Percentiles rank a stretch among this genome's conserved stretches.
These are phyloP conservation scores for Sparassis latifolia DNA, from an alignment of 1,284 basidiomycete genomes.

Conservation along the genomic window DNA sequence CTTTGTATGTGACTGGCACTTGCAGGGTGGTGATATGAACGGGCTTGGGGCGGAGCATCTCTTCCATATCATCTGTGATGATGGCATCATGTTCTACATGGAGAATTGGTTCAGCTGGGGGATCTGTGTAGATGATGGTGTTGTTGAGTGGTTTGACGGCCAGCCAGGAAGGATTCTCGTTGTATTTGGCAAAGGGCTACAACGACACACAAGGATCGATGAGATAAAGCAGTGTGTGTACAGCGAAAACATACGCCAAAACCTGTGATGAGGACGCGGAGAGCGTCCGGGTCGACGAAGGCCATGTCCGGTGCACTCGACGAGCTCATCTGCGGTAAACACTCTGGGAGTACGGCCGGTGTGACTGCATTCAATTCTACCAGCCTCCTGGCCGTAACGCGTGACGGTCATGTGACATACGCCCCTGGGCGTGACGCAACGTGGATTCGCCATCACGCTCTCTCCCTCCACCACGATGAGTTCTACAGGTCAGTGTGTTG, in stretches of 20 bases:
- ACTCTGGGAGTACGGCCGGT: too few relatives aligned
- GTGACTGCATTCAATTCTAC: too few relatives aligned
- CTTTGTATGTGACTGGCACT: constrained; percentile 57
- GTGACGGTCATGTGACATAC: too few relatives aligned
- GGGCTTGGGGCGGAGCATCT: constrained; percentile 21
- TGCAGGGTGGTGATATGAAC: constrained; percentile 59
- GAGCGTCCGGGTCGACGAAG: constrained; percentile 23
- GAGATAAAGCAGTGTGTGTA: constrained; percentile 5
- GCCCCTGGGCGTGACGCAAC: too few relatives aligned
- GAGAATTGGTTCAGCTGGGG: constrained; percentile 25
- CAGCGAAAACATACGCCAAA: constrained; percentile 44
- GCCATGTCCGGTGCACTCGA: too few relatives aligned
- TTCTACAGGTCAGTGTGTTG: background rate
- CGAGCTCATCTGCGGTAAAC: too few relatives aligned
- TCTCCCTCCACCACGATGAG: background rate
- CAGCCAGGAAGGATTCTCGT: constrained; percentile 58
- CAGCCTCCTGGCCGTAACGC: too few relatives aligned
- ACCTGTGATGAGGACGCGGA: constrained; percentile 50
- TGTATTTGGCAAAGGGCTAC: constrained; percentile 50
- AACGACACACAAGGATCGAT: background rate
- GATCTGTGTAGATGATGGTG: constrained; percentile 36
- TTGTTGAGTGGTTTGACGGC: constrained; percentile 54
- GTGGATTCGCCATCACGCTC: too few relatives aligned
- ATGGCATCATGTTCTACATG: constrained; percentile 14
- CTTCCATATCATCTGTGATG: constrained; percentile 20